Conservation (phyloP, 73 alveolate species). For the Diophrys sp. region DNA sequence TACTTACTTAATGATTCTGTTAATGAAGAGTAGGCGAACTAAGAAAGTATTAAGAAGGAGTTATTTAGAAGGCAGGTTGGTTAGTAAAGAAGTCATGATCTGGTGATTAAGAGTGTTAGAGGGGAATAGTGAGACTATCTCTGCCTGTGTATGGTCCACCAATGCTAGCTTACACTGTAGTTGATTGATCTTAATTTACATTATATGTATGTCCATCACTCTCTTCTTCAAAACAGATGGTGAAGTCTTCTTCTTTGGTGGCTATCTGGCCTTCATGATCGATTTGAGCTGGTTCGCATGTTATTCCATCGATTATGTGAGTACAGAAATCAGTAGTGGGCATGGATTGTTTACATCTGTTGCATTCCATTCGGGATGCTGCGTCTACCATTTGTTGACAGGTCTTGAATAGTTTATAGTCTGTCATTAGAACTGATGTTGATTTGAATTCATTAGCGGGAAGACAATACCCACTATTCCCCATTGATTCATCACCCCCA, state of each 20-base stretch:
- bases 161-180: no score
- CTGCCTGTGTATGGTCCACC: no score
- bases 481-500: neutral
- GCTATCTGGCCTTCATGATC: neutral
- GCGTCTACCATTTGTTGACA: slow-evolving; percentile 6
- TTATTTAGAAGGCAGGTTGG: no score
- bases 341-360: neutral
- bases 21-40: no score
- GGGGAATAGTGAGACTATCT: no score
- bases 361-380: slow-evolving; percentile 10
- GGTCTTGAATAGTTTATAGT: neutral
- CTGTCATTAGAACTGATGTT: neutral
- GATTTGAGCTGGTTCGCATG: neutral
- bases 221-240: neutral
- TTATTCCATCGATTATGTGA: slow-evolving; percentile 2
- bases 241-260: neutral
- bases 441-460: neutral
- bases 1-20: no score
- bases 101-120: no score
- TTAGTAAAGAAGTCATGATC: no score
- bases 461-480: neutral
- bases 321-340: slow-evolving; percentile 2
- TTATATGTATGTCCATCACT: neutral
- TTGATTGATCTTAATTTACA: no score
- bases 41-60: no score